Conservation (phyloP, 1,284 basidiomycete species). For the Thecaphora thlaspeos region DNA sequence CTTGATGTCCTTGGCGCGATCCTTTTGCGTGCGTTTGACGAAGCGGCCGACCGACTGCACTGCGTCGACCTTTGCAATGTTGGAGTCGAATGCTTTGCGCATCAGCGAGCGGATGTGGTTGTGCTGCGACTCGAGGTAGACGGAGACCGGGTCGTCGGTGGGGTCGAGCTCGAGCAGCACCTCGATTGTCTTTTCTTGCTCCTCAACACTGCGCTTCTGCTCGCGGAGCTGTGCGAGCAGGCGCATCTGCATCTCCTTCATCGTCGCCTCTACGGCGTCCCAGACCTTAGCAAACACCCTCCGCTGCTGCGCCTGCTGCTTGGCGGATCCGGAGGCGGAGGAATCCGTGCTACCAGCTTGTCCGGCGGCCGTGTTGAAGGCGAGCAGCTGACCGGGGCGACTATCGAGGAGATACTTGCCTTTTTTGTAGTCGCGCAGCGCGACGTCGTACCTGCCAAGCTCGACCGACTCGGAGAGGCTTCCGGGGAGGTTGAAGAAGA, state of each 20-base stretch:
- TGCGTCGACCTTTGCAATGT: slow-evolving; percentile 22
- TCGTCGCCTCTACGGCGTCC: slow-evolving; percentile 89
- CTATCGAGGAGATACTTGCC: slow-evolving; percentile 87
- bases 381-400: slow-evolving; percentile 75
- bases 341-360: slow-evolving; percentile 14
- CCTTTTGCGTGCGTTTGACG: slow-evolving; percentile 66
- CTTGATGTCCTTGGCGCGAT: slow-evolving; percentile 60
- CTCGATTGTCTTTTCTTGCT: slow-evolving; percentile 97
- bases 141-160: slow-evolving; percentile 72
- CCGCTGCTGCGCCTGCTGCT: slow-evolving; percentile 64
- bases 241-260: slow-evolving; percentile 81
- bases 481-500: slow-evolving; percentile 96
- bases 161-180: slow-evolving; percentile 54
- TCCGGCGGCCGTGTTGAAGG: slow-evolving; percentile 62
- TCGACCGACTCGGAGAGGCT: slow-evolving; percentile 85
- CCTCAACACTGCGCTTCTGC: slow-evolving; percentile 75
- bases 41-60: slow-evolving; percentile 5
- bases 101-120: slow-evolving; percentile 78
- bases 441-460: slow-evolving; percentile 76
- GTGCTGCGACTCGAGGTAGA: slow-evolving; percentile 91
- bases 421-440: slow-evolving; percentile 94
- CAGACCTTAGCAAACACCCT: slow-evolving; percentile 95
- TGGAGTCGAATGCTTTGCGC: slow-evolving; percentile 66
- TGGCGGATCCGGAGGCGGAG: slow-evolving; percentile 9
- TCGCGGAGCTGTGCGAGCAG: slow-evolving; percentile 79